phyloP scores from a whole-genome alignment of 2,329 filamentous ascomycete genomes.

The Chaetoscypha palmicola region DNA sequence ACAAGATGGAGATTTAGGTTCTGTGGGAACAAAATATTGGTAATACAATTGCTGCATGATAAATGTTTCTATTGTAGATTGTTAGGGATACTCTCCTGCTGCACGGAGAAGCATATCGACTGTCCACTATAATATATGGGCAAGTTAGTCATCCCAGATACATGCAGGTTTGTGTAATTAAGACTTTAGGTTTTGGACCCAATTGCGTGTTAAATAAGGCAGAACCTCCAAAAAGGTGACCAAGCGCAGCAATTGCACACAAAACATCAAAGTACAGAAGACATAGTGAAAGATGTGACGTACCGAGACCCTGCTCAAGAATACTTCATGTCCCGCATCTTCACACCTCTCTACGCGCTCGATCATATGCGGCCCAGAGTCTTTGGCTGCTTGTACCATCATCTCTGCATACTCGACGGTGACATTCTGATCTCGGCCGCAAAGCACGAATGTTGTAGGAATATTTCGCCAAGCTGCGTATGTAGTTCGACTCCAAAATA shows the following conservation, averaged over 20 bases:
- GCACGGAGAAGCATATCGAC: neutral
- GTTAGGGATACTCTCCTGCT: neutral
- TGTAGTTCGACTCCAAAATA: constrained; percentile 22
- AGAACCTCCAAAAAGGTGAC: too few species aligned
- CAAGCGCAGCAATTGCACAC: neutral
- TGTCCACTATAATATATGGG: constrained; percentile 1
- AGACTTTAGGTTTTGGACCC: too few species aligned
- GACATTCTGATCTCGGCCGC: constrained; percentile 19
- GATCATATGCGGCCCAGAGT: constrained; percentile 11
- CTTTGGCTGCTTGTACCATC: constrained; percentile 12
- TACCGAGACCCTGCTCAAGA: constrained; percentile 12
- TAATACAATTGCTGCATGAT: neutral
- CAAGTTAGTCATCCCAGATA: too few species aligned
- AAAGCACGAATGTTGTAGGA: constrained; percentile 23
- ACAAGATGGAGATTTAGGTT: too few species aligned
- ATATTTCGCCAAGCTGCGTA: constrained; percentile 27
- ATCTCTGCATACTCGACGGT: constrained; percentile 13
- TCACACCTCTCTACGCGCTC: constrained; percentile 15
- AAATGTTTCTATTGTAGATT: neutral
- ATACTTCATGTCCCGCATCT: constrained; percentile 14
- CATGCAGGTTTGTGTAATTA: too few species aligned
- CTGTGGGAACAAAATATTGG: too few species aligned
- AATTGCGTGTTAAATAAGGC: too few species aligned
- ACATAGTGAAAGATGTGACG: neutral
- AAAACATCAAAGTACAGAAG: neutral